Conservation (phyloP, 208 protist genomes). For the Leishmania braziliensis region DNA sequence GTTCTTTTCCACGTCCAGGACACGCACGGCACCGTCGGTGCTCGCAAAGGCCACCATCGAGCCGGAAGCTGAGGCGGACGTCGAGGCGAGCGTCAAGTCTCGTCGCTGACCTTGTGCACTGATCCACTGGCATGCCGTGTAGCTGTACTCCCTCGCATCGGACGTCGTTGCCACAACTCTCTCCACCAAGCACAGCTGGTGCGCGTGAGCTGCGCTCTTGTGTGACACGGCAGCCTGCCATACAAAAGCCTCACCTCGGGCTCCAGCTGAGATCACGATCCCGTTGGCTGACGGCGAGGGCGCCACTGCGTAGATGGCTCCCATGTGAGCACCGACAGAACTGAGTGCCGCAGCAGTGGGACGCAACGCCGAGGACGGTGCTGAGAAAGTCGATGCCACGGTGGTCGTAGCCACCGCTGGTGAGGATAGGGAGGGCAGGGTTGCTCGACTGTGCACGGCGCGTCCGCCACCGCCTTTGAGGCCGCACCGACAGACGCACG, state of each 20-base stretch:
- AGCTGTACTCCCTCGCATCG: slow-evolving; percentile 6
- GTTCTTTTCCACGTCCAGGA: slow-evolving; percentile 44
- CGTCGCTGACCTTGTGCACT: neutral
- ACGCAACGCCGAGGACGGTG: slow-evolving; percentile 22
- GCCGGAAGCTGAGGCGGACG: neutral
- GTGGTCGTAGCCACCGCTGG: neutral
- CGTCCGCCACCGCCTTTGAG: neutral
- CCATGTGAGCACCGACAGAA: slow-evolving; percentile 39
- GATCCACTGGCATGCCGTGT: slow-evolving; percentile 37
- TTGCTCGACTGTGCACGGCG: neutral
- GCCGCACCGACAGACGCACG: neutral
- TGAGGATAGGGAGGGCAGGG: neutral
- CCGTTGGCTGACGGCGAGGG: slow-evolving; percentile 19
- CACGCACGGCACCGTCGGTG: slow-evolving; percentile 48
- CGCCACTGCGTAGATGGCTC: slow-evolving; percentile 53
- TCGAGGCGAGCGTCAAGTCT: neutral
- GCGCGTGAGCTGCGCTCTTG: neutral
- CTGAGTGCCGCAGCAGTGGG: slow-evolving; percentile 43
- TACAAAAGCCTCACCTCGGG: slow-evolving; percentile 55
- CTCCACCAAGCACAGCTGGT: slow-evolving; percentile 31
- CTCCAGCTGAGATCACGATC: slow-evolving; percentile 55
- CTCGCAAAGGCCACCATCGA: slow-evolving; percentile 38
- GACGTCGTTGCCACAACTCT: slow-evolving; percentile 18
- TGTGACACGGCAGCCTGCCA: slow-evolving; percentile 37
- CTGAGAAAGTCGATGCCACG: neutral